Base-by-base conservation (phyloP, 192 early-diverging fungal genomes). In the Obelidium mucronatum region DNA sequence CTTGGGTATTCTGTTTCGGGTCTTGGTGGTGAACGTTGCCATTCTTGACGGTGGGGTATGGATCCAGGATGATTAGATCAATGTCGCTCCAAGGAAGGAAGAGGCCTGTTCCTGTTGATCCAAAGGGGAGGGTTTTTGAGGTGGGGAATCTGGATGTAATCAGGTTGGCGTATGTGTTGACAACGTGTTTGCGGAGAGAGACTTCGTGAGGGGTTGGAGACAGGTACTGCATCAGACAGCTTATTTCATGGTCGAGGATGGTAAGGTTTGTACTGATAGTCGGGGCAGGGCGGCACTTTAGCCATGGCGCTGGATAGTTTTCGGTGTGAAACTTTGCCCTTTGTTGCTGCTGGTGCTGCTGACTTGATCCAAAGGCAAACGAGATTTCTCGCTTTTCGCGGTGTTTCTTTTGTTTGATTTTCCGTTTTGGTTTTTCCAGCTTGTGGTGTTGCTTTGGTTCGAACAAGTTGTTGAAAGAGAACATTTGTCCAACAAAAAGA, bases 91-190 rank as follows among this genome's bases (percentile, higher is more conserved):
- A 66, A 15, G 73, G 73, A 11, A 75, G 73, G 26, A 40, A 52
- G 59, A 75, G 44, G 28, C 73, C 73, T 15, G 73, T 75, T 28
- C 40, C 61, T 3, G 61, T 66, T 31, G 73, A 75, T 1, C 73
- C 73, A 66, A 75, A 75, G 13, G 60, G 26, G 13, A 44, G 39
- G 19, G 48, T 53, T 19, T 6, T 52, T 17, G 67, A 28, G 13
- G 48, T 28, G 6, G 67, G 67, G 48, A 69, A 69, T 24, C 67
- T 40, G 2, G 24, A 36, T 30, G 39, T 33, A 11, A 69, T 53
- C 17, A 54, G 8, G 1, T 22, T 17, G 8, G 67, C n/a, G 67
- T 69, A 69, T 52, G 22, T 24, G n/a, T 15, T 31, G 36, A 36
- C 52, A 35, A 69, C n/a, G 31, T 48, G 35, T 5, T 19, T 52